These are phyloP conservation scores for Lachnellula occidentalis DNA, from an alignment of 2,329 filamentous ascomycete genomes.

Conservation along the genomic window DNA sequence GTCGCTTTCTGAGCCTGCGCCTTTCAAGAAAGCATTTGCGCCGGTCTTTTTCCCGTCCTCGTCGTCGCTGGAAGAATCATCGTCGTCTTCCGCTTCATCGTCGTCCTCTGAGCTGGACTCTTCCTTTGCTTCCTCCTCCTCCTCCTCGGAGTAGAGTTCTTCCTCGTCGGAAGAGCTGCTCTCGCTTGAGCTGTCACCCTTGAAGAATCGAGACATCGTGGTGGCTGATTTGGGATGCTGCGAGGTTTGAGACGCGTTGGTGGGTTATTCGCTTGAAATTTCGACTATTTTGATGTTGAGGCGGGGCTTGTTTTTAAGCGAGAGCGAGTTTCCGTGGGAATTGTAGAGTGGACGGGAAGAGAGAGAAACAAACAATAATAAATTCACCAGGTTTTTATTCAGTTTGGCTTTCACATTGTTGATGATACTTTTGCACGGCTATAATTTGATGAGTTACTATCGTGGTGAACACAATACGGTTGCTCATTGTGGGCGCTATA, in stretches of 20 bases:
- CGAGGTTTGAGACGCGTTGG: conserved; percentile 2
- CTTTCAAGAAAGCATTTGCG: conserved; percentile 77
- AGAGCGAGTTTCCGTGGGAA: background rate
- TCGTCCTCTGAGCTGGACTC: conserved; percentile 37
- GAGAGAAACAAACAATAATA: background rate
- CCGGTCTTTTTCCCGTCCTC: conserved; percentile 64
- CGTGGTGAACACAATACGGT: too few relatives aligned
- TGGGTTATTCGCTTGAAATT: conserved; percentile 10
- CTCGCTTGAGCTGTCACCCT: conserved; percentile 92
- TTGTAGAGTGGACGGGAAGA: too few relatives aligned
- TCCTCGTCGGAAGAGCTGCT: conserved; percentile 92
- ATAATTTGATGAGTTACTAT: background rate
- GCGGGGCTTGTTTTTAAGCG: background rate
- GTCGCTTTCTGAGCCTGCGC: conserved; percentile 66
- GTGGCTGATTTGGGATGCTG: conserved; percentile 16
- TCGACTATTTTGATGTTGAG: conserved; percentile 3
- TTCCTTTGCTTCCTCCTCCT: conserved; percentile 52
- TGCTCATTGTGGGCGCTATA: too few relatives aligned
- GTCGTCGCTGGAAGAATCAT: conserved; percentile 56
- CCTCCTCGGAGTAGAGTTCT: conserved; percentile 80
- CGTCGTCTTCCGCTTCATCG: conserved; percentile 45
- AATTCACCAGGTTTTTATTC: background rate
- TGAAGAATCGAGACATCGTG: conserved; percentile 96
- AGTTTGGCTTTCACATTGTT: background rate
- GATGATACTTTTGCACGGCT: background rate